These are phyloP conservation scores for Neurospora intermedia DNA, from an alignment of 495 filamentous ascomycete genomes.

Conservation along the genomic window DNA sequence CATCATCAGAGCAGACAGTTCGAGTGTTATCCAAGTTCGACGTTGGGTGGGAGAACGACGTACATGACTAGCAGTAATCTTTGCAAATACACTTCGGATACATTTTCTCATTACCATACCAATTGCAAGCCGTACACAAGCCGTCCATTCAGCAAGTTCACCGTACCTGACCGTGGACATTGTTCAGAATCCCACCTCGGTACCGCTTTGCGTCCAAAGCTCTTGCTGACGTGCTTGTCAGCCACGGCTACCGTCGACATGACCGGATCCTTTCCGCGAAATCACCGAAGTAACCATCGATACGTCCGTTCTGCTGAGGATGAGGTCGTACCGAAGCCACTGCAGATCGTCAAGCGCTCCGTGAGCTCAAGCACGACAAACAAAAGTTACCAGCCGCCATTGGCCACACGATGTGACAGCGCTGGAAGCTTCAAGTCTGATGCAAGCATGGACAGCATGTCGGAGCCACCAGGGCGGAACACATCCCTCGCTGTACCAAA, in stretches of 20 bases:
- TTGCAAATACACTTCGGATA: neutral
- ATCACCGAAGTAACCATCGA: neutral
- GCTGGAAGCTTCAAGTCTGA: constrained; percentile 9
- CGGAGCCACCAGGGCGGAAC: constrained; percentile 7
- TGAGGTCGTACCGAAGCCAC: constrained; percentile 15
- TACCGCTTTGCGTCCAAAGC: neutral
- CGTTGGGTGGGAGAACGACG: neutral
- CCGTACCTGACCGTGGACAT: neutral
- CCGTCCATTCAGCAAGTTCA: neutral
- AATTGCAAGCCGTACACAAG: neutral
- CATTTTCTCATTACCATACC: neutral
- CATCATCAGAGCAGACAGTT: neutral
- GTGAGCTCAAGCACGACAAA: neutral
- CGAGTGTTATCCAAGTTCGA: neutral
- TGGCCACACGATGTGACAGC: constrained; percentile 4
- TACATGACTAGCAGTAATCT: neutral
- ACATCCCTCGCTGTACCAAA: constrained; percentile 18
- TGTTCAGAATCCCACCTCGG: neutral
- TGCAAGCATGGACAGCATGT: constrained; percentile 13
- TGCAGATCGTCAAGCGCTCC: constrained; percentile 23
- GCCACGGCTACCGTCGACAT: neutral
- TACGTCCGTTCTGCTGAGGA: neutral
- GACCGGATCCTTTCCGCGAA: neutral
- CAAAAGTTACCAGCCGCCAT: neutral
- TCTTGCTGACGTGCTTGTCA: neutral